Conservation (phyloP, 108 stramenopile species). For the Phaeodactylum tricornutum region DNA sequence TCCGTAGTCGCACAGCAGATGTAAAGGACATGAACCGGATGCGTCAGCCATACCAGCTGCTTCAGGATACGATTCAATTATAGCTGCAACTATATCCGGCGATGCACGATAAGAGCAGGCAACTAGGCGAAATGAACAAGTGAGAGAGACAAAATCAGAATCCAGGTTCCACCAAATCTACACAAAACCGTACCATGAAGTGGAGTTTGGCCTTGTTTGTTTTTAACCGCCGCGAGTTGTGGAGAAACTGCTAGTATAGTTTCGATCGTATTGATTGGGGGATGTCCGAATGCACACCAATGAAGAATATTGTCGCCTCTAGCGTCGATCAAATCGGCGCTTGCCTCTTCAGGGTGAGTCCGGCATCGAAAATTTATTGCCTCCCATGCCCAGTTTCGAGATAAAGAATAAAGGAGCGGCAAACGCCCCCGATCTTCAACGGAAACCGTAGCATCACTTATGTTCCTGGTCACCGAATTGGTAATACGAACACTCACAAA, state of each 20-base stretch:
- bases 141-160: too few relatives aligned
- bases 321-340: background rate
- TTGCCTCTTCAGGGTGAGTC: slow-evolving; percentile 25
- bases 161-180: too few relatives aligned
- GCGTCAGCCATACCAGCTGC: slow-evolving; percentile 1
- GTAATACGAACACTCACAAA: too few relatives aligned
- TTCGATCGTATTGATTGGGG: slow-evolving; percentile 13
- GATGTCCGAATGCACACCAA: slow-evolving; percentile 9
- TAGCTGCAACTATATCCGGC: slow-evolving; percentile 7
- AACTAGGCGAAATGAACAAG: too few relatives aligned
- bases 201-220: slow-evolving; percentile 15
- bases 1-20: slow-evolving; percentile 27
- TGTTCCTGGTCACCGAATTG: too few relatives aligned
- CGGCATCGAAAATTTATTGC: slow-evolving; percentile 20
- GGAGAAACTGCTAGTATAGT: slow-evolving; percentile 17
- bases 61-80: slow-evolving; percentile 18
- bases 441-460: too few relatives aligned
- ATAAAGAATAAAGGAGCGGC: background rate
- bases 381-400: slow-evolving; percentile 21
- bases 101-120: slow-evolving; percentile 25
- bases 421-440: too few relatives aligned
- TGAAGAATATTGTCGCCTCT: slow-evolving; percentile 18
- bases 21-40: slow-evolving; percentile 11
- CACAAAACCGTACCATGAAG: too few relatives aligned
- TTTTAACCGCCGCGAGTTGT: slow-evolving; percentile 5